These are phyloP conservation scores for Parascedosporium putredinis DNA, from an alignment of 2,329 filamentous ascomycete genomes.

Conservation along the genomic window DNA sequence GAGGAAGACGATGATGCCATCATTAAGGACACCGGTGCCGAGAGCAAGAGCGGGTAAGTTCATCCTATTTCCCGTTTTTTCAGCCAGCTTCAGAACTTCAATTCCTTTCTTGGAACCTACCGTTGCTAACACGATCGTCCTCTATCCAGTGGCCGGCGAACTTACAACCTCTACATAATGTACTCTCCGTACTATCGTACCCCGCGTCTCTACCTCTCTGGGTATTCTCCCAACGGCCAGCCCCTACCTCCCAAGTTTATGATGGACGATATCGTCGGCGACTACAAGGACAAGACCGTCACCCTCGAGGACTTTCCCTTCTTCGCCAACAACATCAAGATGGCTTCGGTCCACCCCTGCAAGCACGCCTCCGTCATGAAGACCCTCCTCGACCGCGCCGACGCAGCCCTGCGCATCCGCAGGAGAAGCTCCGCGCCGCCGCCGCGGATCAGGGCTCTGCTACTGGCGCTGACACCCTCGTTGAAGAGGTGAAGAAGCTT, in stretches of 20 bases:
- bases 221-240: conserved; percentile 70
- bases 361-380: conserved; percentile 98
- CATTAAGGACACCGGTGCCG: conserved; percentile 59
- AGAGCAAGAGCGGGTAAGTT: conserved; percentile 35
- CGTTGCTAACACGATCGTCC: not conserved
- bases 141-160: conserved; percentile 59
- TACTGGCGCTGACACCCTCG: conserved; percentile 70
- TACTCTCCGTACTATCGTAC: conserved; percentile 96
- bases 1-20: conserved; percentile 96
- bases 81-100: not conserved
- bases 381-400: conserved; percentile 85
- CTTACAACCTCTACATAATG: conserved; percentile 97
- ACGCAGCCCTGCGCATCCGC: conserved; percentile 82
- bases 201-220: conserved; percentile 86
- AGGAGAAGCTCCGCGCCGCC: conserved; percentile 68
- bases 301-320: conserved; percentile 97
- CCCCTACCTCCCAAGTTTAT: conserved; percentile 74
- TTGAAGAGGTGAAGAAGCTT: conserved; percentile 65
- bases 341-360: conserved; percentile 94
- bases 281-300: conserved; percentile 98
- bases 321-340: conserved; percentile 84
- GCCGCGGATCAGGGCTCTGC: conserved; percentile 28
- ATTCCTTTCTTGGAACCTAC: not conserved
- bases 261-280: conserved; percentile 95
- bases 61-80: not conserved